Conservation (phyloP, 2,329 filamentous ascomycete species). For the Aureobasidium sp. region DNA sequence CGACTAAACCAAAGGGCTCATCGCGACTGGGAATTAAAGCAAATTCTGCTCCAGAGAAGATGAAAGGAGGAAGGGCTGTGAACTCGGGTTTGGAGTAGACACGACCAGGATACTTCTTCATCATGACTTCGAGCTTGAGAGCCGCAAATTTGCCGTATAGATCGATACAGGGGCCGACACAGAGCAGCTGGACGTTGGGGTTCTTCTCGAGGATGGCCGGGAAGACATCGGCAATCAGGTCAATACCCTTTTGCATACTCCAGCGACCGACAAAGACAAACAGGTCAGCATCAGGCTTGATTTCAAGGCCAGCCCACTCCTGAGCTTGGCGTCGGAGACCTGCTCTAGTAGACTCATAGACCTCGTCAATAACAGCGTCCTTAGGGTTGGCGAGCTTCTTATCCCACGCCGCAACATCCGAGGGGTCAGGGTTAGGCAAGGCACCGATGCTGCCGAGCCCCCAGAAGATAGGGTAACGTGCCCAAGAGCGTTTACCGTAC, state of each 20-base stretch:
- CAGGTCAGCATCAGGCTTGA: slow-evolving; percentile 54
- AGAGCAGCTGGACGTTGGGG: slow-evolving; percentile 53
- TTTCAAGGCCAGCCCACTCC: slow-evolving; percentile 57
- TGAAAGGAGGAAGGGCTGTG: slow-evolving; percentile 56
- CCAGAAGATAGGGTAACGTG: slow-evolving; percentile 63
- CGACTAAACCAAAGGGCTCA: slow-evolving; percentile 61
- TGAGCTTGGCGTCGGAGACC: slow-evolving; percentile 54
- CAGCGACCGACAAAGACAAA: slow-evolving; percentile 62
- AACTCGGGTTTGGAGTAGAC: slow-evolving; percentile 63
- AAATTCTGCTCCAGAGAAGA: slow-evolving; percentile 61
- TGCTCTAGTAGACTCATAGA: slow-evolving; percentile 45
- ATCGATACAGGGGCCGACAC: slow-evolving; percentile 58
- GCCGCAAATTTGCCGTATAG: slow-evolving; percentile 61
- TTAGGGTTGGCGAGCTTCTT: slow-evolving; percentile 43
- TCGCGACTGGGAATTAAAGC: slow-evolving; percentile 60
- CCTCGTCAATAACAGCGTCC: slow-evolving; percentile 44
- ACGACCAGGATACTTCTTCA: slow-evolving; percentile 56
- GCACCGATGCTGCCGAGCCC: slow-evolving; percentile 54
- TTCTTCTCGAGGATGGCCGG: slow-evolving; percentile 53
- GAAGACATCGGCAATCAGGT: slow-evolving; percentile 60
- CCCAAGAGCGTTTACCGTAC: slow-evolving; percentile 58
- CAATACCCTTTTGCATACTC: slow-evolving; percentile 62
- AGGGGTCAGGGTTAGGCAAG: slow-evolving; percentile 57
- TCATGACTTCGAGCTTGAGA: slow-evolving; percentile 54
- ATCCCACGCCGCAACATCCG: slow-evolving; percentile 54